A percentile compares a stretch with the other conserved stretches of the same genome.
Evolutionary conservation across 768 basidiomycete species (phyloP).

Genomic region (Tricholoma hemisulphureum): DNA sequence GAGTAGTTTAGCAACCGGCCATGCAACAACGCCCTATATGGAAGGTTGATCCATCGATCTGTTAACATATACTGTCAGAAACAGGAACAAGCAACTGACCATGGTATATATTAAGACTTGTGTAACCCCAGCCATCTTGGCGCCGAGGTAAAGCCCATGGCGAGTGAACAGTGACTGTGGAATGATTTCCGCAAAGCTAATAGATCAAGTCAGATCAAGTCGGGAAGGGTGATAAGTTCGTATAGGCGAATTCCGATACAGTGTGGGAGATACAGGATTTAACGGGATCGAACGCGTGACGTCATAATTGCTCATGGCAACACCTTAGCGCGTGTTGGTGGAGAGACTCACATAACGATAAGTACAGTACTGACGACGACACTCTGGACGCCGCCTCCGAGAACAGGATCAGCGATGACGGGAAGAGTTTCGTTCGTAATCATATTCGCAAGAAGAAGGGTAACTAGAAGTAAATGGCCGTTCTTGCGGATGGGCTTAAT

Average conservation of each 20-base stretch:
- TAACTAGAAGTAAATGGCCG: conserved; percentile 80
- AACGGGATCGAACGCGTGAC: conserved; percentile 11
- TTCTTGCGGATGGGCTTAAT: conserved; percentile 86
- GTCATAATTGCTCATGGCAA: conserved; percentile 24
- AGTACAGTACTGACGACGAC: conserved; percentile 9
- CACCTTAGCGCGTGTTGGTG: not conserved
- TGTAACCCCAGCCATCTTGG: conserved; percentile 78
- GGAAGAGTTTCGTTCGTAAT: conserved; percentile 88
- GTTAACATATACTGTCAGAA: no score
- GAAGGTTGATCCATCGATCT: not conserved
- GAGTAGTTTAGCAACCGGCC: conserved; percentile 84
- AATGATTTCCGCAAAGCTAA: conserved; percentile 87
- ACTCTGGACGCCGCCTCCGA: conserved; percentile 3
- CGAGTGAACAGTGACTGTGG: conserved; percentile 92
- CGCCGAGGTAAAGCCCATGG: conserved; percentile 85
- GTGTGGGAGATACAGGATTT: not conserved
- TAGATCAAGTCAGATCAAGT: not conserved
- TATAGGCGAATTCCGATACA: no score
- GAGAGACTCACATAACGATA: conserved; percentile 9
- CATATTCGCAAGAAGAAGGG: conserved; percentile 86
- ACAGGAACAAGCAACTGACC: conserved; percentile 37
- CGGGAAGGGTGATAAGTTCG: no score
- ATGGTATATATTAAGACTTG: conserved; percentile 65
- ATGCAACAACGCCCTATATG: conserved; percentile 65
- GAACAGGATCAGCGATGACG: conserved; percentile 64